phyloP scores from a whole-genome alignment of 2,329 filamentous ascomycete species.

The Neonectria coccinea region DNA sequence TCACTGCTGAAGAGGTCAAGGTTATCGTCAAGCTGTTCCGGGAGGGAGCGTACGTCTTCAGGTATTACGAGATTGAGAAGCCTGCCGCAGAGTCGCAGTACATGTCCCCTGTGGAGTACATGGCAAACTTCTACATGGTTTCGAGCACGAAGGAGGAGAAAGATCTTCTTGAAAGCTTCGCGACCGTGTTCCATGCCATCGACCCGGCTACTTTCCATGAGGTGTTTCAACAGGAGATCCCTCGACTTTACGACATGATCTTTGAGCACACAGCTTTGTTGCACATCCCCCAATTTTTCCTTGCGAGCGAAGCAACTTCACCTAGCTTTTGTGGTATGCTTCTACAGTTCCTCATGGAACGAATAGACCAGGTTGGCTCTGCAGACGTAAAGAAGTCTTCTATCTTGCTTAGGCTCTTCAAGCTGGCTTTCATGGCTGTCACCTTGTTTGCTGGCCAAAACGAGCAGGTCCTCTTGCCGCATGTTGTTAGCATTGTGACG shows the following conservation, averaged over 20 bases:
- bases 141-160: conserved; percentile 97
- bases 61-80: conserved; percentile 95
- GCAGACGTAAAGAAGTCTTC: conserved; percentile 92
- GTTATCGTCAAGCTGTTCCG: conserved; percentile 98
- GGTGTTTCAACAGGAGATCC: conserved; percentile 97
- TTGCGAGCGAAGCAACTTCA: conserved; percentile 98
- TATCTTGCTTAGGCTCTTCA: conserved; percentile 93
- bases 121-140: conserved; percentile 94
- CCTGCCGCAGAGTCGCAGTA: conserved; percentile 77
- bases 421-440: conserved; percentile 98
- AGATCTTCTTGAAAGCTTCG: conserved; percentile 95
- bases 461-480: conserved; percentile 92
- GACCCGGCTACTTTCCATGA: conserved; percentile 99
- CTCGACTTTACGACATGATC: conserved; percentile 96
- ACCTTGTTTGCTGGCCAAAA: conserved; percentile 95
- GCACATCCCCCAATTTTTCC: conserved; percentile 96
- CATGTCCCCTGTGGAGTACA: conserved; percentile 87
- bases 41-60: conserved; percentile 94
- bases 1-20: conserved; percentile 95
- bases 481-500: conserved; percentile 97
- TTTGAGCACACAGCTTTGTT: conserved; percentile 95
- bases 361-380: conserved; percentile 93
- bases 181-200: conserved; percentile 97
- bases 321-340: conserved; percentile 99
- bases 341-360: conserved; percentile 95